Percentiles rank a stretch among this genome's conserved stretches.
Conservation (phyloP, 192 early-diverging fungal species). For the Backusella australiensis region DNA sequence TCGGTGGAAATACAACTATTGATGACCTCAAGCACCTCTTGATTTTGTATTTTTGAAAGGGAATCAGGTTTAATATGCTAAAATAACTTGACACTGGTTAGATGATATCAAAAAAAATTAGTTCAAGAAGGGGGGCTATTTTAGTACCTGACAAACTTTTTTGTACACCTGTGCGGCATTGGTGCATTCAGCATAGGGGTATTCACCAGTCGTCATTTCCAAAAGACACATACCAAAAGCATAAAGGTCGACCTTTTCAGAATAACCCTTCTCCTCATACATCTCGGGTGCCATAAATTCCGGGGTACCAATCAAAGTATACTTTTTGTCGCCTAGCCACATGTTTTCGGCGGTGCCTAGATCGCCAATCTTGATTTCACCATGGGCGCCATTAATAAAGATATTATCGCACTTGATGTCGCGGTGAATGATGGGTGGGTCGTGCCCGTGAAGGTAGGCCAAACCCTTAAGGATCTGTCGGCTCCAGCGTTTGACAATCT, state of each 20-base stretch:
- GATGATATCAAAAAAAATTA: neutral
- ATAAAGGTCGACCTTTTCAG: conserved; percentile 81
- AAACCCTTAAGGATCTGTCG: conserved; percentile 76
- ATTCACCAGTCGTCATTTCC: conserved; percentile 82
- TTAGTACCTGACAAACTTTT: conserved; percentile 63
- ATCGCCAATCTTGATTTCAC: conserved; percentile 81
- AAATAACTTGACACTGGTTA: neutral
- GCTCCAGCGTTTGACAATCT: conserved; percentile 74
- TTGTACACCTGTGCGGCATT: conserved; percentile 78
- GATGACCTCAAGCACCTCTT: conserved; percentile 64
- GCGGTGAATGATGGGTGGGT: conserved; percentile 79
- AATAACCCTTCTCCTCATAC: conserved; percentile 80
- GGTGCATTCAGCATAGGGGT: conserved; percentile 78
- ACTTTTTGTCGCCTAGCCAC: conserved; percentile 72
- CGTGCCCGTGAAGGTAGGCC: conserved; percentile 70
- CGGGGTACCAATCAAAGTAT: conserved; percentile 77
- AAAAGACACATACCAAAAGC: conserved; percentile 81
- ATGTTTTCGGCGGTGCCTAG: conserved; percentile 75
- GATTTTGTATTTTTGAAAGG: conserved; percentile 54
- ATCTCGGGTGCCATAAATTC: conserved; percentile 85
- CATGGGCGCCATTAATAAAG: conserved; percentile 81
- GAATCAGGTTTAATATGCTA: conserved; percentile 77
- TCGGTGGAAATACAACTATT: conserved; percentile 55
- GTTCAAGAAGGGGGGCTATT: neutral
- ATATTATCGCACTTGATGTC: conserved; percentile 85